Evolutionary conservation across 2,329 filamentous ascomycete species (phyloP), one percentile per base, ranked within the genome.

Genomic region (Leptographium wingfieldii): DNA sequence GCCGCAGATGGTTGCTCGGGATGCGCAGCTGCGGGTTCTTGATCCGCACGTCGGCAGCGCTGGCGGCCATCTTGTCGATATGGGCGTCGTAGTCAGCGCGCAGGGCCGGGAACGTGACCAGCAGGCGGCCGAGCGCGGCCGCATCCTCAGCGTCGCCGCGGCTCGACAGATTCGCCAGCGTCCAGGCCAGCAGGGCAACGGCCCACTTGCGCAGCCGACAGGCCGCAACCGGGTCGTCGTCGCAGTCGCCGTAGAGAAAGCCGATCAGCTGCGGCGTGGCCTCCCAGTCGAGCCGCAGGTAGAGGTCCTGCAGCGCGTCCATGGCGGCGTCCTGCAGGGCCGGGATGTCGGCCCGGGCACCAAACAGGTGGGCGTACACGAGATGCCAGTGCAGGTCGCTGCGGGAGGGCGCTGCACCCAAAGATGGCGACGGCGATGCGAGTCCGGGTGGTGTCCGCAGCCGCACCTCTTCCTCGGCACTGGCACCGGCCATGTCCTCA

Each of bases 1-100:
- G 81, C 62, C 76, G 73, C 27, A 83, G 72, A 59, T 73, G 72
- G 71, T 83, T 83, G 63, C 76, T 77, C 16, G 79, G 77, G 58
- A 84, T 76, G 63, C 81, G 75, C 27, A 83, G 76, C 70, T 83
- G 80, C 16, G 81, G 81, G 71, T 83, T 83, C 74, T 84, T 84
- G 71, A 80, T 74, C 65, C 77, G 73, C 46, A 79, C 70, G 64
- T 82, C 75, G 58, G 81, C 75, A 29, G 76, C 72, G 61, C 76
- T 78, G 61, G 71, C 70, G 51, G 70, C 69, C 74, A 83, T 80
- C 69, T 81, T 81, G 65, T 70, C 69, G 55, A 80, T 69, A 67
- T 84, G 81, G 54, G 72, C 72, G 46, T 71, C 68, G 68, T 81
- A 83, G 66, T 83, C 80, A 59, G 71, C 70, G 57, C 69, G 69